These are phyloP conservation scores for Penicillium pancosmium DNA, from an alignment of 495 filamentous ascomycete species.

Conservation along the genomic window DNA sequence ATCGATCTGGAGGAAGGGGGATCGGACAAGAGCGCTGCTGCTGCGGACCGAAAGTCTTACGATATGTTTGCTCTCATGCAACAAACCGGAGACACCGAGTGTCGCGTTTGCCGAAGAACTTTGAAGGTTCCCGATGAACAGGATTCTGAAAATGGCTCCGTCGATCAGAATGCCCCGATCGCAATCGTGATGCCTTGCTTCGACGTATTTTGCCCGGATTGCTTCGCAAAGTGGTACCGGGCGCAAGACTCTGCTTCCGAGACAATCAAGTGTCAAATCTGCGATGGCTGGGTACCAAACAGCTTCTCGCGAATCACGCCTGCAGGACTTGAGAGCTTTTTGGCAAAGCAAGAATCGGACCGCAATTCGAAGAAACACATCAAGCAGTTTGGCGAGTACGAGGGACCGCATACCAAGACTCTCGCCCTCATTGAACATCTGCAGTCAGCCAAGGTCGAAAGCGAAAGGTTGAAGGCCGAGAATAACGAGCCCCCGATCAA, in stretches of 20 bases:
- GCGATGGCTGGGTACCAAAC: constrained; percentile 59
- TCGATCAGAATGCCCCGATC: constrained; percentile 64
- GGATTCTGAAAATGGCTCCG: constrained; percentile 46
- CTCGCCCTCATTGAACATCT: constrained; percentile 73
- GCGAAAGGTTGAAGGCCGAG: constrained; percentile 49
- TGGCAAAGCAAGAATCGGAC: constrained; percentile 40
- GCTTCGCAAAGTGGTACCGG: constrained; percentile 54
- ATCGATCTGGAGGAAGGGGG: constrained; percentile 84
- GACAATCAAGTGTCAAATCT: constrained; percentile 62
- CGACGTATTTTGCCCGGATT: constrained; percentile 76
- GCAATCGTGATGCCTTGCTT: constrained; percentile 80
- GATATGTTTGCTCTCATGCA: constrained; percentile 81
- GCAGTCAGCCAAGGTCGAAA: constrained; percentile 59
- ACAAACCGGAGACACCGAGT: constrained; percentile 71
- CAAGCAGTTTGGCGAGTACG: constrained; percentile 69
- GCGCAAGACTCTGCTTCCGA: constrained; percentile 15
- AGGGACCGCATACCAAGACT: constrained; percentile 89
- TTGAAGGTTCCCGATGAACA: constrained; percentile 53
- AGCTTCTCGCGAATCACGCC: constrained; percentile 68
- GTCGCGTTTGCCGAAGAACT: constrained; percentile 61
- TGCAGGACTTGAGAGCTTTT: constrained; percentile 60
- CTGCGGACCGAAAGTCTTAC: constrained; percentile 70
- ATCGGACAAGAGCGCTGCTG: constrained; percentile 55
- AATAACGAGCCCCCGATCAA: constrained; percentile 72
- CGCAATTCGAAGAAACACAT: constrained; percentile 50